Evolutionary conservation across 306 rosid species (phyloP).

Genomic region (Fragaria vesca): DNA sequence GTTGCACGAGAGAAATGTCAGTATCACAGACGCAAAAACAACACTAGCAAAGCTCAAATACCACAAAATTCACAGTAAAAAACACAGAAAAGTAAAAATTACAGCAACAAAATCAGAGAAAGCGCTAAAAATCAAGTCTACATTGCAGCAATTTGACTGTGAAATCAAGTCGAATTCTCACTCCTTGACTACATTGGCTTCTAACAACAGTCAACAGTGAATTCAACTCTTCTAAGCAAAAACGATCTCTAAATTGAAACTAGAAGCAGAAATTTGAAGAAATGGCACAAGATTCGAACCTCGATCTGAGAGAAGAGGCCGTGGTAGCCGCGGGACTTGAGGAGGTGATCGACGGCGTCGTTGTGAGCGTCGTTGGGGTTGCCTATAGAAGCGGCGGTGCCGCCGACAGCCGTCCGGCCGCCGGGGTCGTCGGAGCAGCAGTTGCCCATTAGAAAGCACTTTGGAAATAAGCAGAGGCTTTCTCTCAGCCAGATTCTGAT

Average conservation of each 20-base stretch:
- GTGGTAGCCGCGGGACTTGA: slow-evolving; percentile 72
- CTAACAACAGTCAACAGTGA: not conserved
- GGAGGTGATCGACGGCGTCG: slow-evolving; percentile 68
- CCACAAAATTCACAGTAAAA: not conserved
- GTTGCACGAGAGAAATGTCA: slow-evolving; percentile 11
- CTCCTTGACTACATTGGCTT: not conserved
- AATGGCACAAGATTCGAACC: slow-evolving; percentile 41
- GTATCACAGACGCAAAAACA: not conserved
- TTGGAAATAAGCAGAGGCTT: not conserved
- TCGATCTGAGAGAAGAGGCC: slow-evolving; percentile 96
- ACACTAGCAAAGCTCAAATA: not conserved
- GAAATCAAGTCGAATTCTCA: not conserved
- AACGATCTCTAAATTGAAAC: not conserved
- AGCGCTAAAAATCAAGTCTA: not conserved
- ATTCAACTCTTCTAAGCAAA: not conserved
- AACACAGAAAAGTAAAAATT: not conserved
- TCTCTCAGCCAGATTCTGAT: not conserved
- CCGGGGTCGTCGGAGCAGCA: slow-evolving; percentile 83
- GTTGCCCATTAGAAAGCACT: slow-evolving; percentile 59
- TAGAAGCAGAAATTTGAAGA: not conserved
- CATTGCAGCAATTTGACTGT: not conserved
- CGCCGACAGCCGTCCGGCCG: slow-evolving; percentile 70
- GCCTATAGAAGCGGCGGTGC: slow-evolving; percentile 32
- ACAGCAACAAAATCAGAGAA: not conserved
- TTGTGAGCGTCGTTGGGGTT: slow-evolving; percentile 45